Conservation (phyloP, 805 yeast genomes). For the Sungouiella thailandica region DNA sequence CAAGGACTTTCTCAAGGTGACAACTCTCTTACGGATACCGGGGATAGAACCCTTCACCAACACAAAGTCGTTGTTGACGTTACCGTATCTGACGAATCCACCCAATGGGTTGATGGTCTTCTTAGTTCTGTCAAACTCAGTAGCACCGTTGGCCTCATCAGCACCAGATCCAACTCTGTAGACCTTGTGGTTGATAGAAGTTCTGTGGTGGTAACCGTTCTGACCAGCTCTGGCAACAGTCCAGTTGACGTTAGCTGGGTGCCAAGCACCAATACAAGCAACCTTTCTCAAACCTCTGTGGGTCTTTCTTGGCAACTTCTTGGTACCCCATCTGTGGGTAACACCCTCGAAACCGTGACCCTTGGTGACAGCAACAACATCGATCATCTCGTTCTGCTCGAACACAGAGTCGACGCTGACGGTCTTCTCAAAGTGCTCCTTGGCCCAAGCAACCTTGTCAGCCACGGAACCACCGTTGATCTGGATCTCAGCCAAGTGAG, state of each 20-base stretch:
- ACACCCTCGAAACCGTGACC: slow-evolving; percentile 99
- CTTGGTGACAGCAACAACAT: slow-evolving; percentile 98
- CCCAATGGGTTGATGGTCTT: slow-evolving; percentile 99
- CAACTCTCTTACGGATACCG: slow-evolving; percentile 99
- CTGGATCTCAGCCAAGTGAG: slow-evolving; percentile 99
- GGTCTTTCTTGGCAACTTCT: slow-evolving; percentile 99
- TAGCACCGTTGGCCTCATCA: slow-evolving; percentile 92
- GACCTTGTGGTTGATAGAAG: slow-evolving; percentile 99
- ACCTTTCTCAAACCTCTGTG: slow-evolving; percentile 99
- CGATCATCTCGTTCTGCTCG: slow-evolving; percentile 98
- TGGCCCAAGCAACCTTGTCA: slow-evolving; percentile 98
- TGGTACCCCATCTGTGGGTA: slow-evolving; percentile 99
- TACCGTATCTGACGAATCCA: slow-evolving; percentile 99
- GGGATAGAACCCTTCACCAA: slow-evolving; percentile 98
- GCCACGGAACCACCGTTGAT: slow-evolving; percentile 98
- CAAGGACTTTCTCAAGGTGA: slow-evolving; percentile 97
- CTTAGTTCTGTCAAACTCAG: slow-evolving; percentile 98
- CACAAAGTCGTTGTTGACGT: slow-evolving; percentile 94
- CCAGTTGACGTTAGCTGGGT: slow-evolving; percentile 98
- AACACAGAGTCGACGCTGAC: slow-evolving; percentile 92
- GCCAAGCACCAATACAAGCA: slow-evolving; percentile 99
- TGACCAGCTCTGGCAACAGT: slow-evolving; percentile 99
- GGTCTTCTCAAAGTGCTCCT: slow-evolving; percentile 98
- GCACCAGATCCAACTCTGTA: slow-evolving; percentile 98
- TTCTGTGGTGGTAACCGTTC: slow-evolving; percentile 99